phyloP scores from a whole-genome alignment of 2,329 filamentous ascomycete species.

The Aspergillus sergii region DNA sequence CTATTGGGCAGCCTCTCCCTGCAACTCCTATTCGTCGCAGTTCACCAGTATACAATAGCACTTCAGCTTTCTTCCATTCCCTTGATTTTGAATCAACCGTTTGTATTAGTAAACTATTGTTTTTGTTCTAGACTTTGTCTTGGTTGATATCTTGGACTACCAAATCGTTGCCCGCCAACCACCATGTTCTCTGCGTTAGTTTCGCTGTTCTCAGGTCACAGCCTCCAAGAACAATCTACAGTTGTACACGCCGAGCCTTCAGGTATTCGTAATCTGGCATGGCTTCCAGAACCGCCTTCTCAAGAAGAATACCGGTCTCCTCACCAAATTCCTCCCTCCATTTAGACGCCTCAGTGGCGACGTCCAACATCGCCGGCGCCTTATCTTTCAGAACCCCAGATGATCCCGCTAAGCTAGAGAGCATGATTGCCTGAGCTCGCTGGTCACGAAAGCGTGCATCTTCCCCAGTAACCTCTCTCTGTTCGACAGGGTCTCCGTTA shows the following conservation, averaged over 20 bases:
- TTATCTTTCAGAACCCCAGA: slow-evolving; percentile 37
- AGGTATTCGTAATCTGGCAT: slow-evolving; percentile 47
- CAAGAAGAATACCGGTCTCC: slow-evolving; percentile 25
- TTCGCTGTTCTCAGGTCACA: background rate
- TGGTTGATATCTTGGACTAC: background rate
- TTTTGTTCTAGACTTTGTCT: background rate
- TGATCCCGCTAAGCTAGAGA: slow-evolving; percentile 33
- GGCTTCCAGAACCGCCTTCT: slow-evolving; percentile 31
- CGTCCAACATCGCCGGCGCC: slow-evolving; percentile 32
- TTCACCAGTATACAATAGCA: background rate
- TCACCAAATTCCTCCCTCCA: slow-evolving; percentile 43
- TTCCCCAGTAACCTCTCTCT: background rate
- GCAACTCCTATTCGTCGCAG: background rate
- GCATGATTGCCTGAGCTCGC: slow-evolving; percentile 19
- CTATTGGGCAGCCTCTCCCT: background rate
- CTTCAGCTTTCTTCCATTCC: background rate
- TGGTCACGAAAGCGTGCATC: background rate
- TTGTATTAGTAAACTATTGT: no score
- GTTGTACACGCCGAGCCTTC: slow-evolving; percentile 26
- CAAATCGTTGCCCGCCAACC: background rate
- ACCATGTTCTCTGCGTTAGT: no score
- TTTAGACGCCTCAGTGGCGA: slow-evolving; percentile 34
- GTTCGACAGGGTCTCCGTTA: background rate
- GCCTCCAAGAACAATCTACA: background rate
- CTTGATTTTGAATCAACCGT: background rate